Evolutionary conservation across 2,329 filamentous ascomycete species (phyloP), one percentile per base, ranked within the genome.

Genomic region (Aureobasidium sp.): DNA sequence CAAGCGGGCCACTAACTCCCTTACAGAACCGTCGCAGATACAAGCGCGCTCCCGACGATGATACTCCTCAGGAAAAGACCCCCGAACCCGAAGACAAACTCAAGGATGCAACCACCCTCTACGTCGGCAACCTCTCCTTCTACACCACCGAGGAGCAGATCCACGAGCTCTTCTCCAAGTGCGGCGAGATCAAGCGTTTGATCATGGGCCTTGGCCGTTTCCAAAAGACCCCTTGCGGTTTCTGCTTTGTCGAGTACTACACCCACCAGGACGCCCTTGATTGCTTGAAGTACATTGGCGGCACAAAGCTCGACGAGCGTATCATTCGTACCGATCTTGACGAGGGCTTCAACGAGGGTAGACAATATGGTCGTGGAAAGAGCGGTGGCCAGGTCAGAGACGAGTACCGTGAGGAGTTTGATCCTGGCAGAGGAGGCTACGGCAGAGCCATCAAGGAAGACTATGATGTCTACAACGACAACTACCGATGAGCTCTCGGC

Each of bases 181-280:
- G 91, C 76, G 94, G 94, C 70, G 94, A 97, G 79, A 96, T 99
- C 77, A 99, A 99, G 78, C 90, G 94, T 32, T 85, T 99, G 51
- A 85, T 99, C 66, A 99, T 99, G 94, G 94, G 94, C 54, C 85
- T 99, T 58, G 94, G 99, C 74, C 88, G 94, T 62, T 96, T 94
- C 80, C 89, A 89, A 76, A 99, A 99, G 80, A 99, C 94, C 0
- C 94, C 94, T 1, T 99, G 94, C 76, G 94, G 94, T 44, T 99
- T 99, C 81, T 99, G 94, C 81, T 99, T 99, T 72, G 94, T 99
- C 71, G 94, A 99, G 77, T 99, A 99, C 79, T 97, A 97, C 79
- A 97, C 88, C 34, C 94, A 97, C 75, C 88, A 96, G 72, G 94
- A 99, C 75, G 94, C 94, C 9, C 82, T 99, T 54, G 94, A 99